These are phyloP conservation scores for Aspergillus awamori DNA, from an alignment of 2,329 filamentous ascomycete species.

Conservation along the genomic window DNA sequence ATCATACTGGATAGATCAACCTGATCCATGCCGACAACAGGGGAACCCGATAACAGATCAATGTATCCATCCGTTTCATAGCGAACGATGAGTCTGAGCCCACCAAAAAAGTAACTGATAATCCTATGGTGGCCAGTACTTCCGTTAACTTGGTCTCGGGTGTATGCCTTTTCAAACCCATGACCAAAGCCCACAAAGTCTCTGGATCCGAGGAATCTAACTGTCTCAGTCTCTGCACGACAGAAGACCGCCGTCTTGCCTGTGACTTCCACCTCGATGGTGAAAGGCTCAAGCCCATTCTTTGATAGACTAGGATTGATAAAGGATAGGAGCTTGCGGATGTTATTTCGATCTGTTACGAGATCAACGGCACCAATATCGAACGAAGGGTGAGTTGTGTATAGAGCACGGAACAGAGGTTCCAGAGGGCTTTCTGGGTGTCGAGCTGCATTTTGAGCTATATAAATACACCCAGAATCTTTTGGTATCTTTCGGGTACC, in stretches of 20 bases:
- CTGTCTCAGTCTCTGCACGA: slow-evolving; percentile 36
- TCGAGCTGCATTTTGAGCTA: slow-evolving; percentile 5
- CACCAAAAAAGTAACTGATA: slow-evolving; percentile 49
- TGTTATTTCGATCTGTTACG: slow-evolving; percentile 52
- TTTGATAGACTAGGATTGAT: slow-evolving; percentile 33
- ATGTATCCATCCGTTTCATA: slow-evolving; percentile 51
- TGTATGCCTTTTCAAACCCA: slow-evolving; percentile 52
- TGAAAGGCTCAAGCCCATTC: slow-evolving; percentile 39
- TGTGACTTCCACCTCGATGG: slow-evolving; percentile 46
- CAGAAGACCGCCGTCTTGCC: slow-evolving; percentile 45
- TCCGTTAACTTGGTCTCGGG: slow-evolving; percentile 34
- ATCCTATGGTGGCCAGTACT: slow-evolving; percentile 53
- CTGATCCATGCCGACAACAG: neutral
- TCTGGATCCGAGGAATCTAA: slow-evolving; percentile 33
- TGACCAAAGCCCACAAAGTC: slow-evolving; percentile 50
- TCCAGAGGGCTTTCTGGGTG: slow-evolving; percentile 5
- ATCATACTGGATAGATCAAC: slow-evolving; percentile 27
- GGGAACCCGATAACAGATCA: slow-evolving; percentile 10
- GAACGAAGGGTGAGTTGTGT: neutral
- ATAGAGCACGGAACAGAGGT: slow-evolving; percentile 2
- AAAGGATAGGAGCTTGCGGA: slow-evolving; percentile 54
- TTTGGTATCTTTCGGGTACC: neutral
- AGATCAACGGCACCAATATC: slow-evolving; percentile 37
- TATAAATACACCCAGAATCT: slow-evolving; percentile 4
- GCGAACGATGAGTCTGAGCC: slow-evolving; percentile 46